Conservation (phyloP, 75 land plant species). For the Cunninghamia lanceolata region DNA sequence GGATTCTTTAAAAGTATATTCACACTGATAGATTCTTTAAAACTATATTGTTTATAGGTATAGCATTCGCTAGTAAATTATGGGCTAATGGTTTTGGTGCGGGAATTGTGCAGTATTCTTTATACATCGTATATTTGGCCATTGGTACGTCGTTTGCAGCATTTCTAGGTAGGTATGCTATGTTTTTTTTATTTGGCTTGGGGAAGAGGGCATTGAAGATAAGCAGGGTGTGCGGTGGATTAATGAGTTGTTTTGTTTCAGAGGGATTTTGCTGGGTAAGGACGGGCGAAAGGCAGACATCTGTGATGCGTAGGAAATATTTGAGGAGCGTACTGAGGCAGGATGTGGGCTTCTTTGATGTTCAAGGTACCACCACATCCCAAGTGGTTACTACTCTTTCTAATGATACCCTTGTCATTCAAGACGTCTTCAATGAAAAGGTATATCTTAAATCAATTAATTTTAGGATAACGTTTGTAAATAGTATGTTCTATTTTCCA, state of each 20-base stretch:
- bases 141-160: slow-evolving; percentile 25
- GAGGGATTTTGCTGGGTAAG: slow-evolving; percentile 61
- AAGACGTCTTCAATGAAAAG: slow-evolving; percentile 65
- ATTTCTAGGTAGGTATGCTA: slow-evolving; percentile 38
- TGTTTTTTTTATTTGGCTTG: background rate
- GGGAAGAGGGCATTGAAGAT: too few species aligned
- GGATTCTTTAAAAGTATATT: too few species aligned
- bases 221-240: too few species aligned
- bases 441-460: slow-evolving; percentile 14
- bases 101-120: slow-evolving; percentile 22
- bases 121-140: slow-evolving; percentile 35
- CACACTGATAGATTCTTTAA: too few species aligned
- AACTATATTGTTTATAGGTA: background rate
- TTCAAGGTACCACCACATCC: slow-evolving; percentile 18
- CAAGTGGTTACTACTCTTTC: slow-evolving; percentile 48
- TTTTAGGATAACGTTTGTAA: too few species aligned
- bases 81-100: background rate
- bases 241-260: background rate
- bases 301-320: slow-evolving; percentile 49
- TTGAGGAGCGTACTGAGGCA: slow-evolving; percentile 59
- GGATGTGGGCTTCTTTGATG: slow-evolving; percentile 59
- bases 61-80: background rate
- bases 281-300: slow-evolving; percentile 59
- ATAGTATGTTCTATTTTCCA: too few species aligned
- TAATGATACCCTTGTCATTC: slow-evolving; percentile 43